Base-by-base conservation (phyloP, 257 asterid species). In the Ocimum tenuiflorum region DNA sequence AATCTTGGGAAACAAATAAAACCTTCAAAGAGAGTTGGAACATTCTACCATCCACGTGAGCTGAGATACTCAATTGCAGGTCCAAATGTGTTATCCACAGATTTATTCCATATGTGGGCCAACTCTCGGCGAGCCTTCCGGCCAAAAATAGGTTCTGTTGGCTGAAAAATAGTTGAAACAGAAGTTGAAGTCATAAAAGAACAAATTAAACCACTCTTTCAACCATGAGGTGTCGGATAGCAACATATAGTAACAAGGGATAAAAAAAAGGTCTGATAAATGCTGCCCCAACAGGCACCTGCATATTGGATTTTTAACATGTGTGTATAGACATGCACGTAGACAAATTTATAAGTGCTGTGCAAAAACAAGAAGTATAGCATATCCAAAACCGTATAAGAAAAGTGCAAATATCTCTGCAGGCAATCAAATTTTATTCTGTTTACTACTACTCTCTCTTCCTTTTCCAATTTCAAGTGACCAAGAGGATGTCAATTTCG, bases 21-120 rank as follows among this genome's bases (percentile, higher is more conserved):
- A 24, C 63, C 67, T 65, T 61, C 39, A 23, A 11, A 57, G 20
- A 22, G 59, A n/a, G 17, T 67, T 17, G 60, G 59, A 62, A 51
- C 7, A 33, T 41, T 57, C 80, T 83, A 83, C 88, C 86, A 83
- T 70, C 88, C 86, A 13, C 84, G 84, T 22, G 86, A 78, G 79
- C 88, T 78, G 24, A 83, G 79, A 50, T 80, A 75, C 63, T 78
- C 73, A 13, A 83, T 75, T 61, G 75, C n/a, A 49, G 82, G 69
- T 71, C 79, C 84, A 17, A 83, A 78, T 36, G 79, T 68, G 75
- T 70, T 76, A 48, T 83, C 88, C 77, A 83, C 81, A 13, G 86
- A 71, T 68, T 78, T 80, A 67, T 83, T 83, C 86, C 88, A 83
- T 7, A 60, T 13, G 59, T 80, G 86, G 24, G 84, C 86, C 50